Percentiles rank a stretch among this genome's conserved stretches.
Evolutionary conservation across 1,139 yeast genomes (phyloP).

Genomic region (Petasospora rhodanensis): DNA sequence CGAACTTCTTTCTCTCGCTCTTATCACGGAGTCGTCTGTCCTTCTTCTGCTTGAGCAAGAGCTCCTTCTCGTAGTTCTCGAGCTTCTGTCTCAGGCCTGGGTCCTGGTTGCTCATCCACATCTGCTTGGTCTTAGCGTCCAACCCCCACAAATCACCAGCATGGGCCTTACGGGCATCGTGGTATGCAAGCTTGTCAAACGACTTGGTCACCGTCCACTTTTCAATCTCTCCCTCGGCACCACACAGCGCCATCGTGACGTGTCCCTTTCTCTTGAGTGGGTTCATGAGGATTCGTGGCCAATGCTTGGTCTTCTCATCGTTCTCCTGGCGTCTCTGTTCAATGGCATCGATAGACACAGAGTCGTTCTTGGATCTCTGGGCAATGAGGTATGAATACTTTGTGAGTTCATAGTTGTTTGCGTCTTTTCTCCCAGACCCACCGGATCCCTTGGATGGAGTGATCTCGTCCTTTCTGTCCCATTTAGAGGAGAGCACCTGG

Average conservation of each 20-base stretch:
- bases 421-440: constrained; percentile 66
- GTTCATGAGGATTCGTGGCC: constrained; percentile 71
- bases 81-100: constrained; percentile 25
- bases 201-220: constrained; percentile 87
- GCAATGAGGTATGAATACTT: constrained; percentile 74
- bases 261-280: constrained; percentile 84
- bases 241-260: constrained; percentile 75
- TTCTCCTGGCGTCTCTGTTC: too few species aligned
- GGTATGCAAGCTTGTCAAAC: constrained; percentile 68
- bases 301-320: constrained; percentile 33
- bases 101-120: constrained; percentile 28
- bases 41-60: constrained; percentile 18
- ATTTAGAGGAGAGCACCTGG: constrained; percentile 60
- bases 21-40: constrained; percentile 22
- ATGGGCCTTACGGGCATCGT: constrained; percentile 81
- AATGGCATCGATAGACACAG: constrained; percentile 26
- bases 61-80: constrained; percentile 26
- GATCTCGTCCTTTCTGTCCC: constrained; percentile 41
- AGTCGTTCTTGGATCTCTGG: constrained; percentile 45
- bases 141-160: constrained; percentile 92
- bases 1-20: constrained; percentile 17
- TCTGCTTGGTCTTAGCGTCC: constrained; percentile 60
- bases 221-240: constrained; percentile 74
- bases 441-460: constrained; percentile 50
- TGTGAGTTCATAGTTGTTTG: constrained; percentile 69